A percentile compares a stretch with the other conserved stretches of the same genome.
phyloP scores from a whole-genome alignment of 257 asterid genomes.

The Solanum microdontum region DNA sequence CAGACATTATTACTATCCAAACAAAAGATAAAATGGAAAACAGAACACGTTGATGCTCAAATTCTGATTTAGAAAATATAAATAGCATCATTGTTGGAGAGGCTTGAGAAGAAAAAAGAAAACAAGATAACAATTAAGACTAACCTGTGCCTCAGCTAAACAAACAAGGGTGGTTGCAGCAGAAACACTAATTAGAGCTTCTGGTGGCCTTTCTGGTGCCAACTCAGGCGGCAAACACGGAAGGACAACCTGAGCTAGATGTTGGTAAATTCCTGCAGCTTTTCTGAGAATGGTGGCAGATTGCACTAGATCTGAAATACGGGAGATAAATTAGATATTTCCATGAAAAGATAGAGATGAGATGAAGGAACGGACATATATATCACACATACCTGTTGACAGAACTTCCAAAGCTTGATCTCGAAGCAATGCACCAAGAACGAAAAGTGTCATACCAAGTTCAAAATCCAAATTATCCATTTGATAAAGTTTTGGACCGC shows the following conservation, averaged over 20 bases:
- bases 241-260: conserved; percentile 30
- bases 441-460: conserved; percentile 42
- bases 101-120: not conserved
- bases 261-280: conserved; percentile 57
- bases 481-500: conserved; percentile 31
- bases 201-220: conserved; percentile 40
- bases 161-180: conserved; percentile 44
- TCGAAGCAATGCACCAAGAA: conserved; percentile 47
- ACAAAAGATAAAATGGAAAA: not conserved
- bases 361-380: not conserved
- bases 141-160: conserved; percentile 74
- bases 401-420: conserved; percentile 41
- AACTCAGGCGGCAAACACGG: conserved; percentile 1
- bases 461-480: conserved; percentile 31
- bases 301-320: conserved; percentile 46
- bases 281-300: conserved; percentile 48
- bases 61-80: not conserved
- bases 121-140: not conserved
- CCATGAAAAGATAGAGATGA: not conserved
- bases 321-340: not conserved
- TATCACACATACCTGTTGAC: conserved; percentile 24
- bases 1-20: not conserved
- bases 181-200: conserved; percentile 26
- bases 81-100: not conserved
- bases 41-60: not conserved